A percentile compares a stretch with the other conserved stretches of the same genome.
phyloP scores from a whole-genome alignment of 176 grass and related monocot genomes.

The Triticum dicoccoides region DNA sequence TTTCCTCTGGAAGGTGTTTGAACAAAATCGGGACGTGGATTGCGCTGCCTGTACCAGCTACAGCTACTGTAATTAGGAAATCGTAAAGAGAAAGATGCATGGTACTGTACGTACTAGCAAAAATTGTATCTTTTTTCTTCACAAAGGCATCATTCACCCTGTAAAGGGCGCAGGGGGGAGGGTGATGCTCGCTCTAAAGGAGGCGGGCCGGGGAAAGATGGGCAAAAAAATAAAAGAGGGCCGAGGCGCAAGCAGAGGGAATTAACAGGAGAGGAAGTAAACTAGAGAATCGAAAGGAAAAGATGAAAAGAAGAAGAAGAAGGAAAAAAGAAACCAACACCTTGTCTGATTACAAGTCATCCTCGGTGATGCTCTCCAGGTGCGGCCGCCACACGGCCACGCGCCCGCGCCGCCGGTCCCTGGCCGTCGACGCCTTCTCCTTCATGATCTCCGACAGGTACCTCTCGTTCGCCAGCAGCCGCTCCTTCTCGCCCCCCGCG shows the following conservation, averaged over 20 bases:
- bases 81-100: conserved; percentile 38
- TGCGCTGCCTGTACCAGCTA: too few relatives aligned
- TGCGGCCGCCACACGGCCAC: conserved; percentile 91
- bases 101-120: conserved; percentile 12
- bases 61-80: conserved; percentile 8
- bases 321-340: not conserved
- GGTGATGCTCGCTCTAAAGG: conserved; percentile 48
- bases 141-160: conserved; percentile 55
- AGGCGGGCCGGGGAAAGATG: conserved; percentile 25
- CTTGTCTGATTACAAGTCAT: conserved; percentile 80
- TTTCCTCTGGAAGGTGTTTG: not conserved
- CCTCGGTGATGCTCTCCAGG: conserved; percentile 96
- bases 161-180: conserved; percentile 55
- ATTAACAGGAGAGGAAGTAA: conserved; percentile 45
- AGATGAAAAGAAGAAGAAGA: conserved; percentile 8
- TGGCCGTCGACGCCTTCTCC: conserved; percentile 65
- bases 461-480: conserved; percentile 74
- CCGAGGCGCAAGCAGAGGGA: conserved; percentile 38
- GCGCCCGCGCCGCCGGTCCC: conserved; percentile 68
- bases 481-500: conserved; percentile 58
- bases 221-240: conserved; percentile 31
- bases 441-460: conserved; percentile 91
- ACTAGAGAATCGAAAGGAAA: conserved; percentile 12
- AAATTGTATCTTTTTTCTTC: conserved; percentile 59
- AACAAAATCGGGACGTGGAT: not conserved